Evolutionary conservation across 345 rosid genomes (phyloP).

Genomic region (Brassica carinata): DNA sequence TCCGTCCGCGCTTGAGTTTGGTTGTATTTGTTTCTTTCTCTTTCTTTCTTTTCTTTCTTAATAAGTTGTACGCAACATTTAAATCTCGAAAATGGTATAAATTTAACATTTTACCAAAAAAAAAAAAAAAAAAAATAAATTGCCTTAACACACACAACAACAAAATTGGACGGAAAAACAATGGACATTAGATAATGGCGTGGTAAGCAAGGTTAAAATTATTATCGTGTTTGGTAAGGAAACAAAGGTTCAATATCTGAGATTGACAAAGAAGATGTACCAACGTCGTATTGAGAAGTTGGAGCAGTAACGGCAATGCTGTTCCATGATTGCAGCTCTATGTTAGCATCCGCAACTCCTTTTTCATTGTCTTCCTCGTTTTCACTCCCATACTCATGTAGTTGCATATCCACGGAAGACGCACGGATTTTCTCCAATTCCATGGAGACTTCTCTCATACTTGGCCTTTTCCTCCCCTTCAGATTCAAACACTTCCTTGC

Average conservation of each 20-base stretch:
- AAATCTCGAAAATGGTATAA: too few relatives aligned
- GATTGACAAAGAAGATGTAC: not conserved
- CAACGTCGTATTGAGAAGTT: not conserved
- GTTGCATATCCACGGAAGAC: not conserved
- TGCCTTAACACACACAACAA: too few relatives aligned
- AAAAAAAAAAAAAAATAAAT: constrained; percentile 27
- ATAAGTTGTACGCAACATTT: too few relatives aligned
- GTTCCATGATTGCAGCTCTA: constrained; percentile 4
- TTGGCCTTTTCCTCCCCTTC: constrained; percentile 46
- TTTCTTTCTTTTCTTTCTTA: too few relatives aligned
- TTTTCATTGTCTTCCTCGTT: constrained; percentile 17
- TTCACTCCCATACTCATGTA: not conserved
- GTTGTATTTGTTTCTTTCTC: too few relatives aligned
- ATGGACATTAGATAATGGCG: too few relatives aligned
- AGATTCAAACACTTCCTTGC: constrained; percentile 41
- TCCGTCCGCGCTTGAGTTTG: too few relatives aligned
- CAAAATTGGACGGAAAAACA: too few relatives aligned
- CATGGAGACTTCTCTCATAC: constrained; percentile 44
- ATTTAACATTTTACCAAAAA: too few relatives aligned
- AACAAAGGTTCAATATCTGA: not conserved
- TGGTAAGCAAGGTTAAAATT: not conserved
- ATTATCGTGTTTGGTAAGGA: not conserved
- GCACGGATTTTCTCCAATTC: constrained; percentile 34
- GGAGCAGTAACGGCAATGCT: not conserved
- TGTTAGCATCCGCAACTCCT: not conserved